Conservation (phyloP, 805 yeast species). For the Candida incommunis region DNA sequence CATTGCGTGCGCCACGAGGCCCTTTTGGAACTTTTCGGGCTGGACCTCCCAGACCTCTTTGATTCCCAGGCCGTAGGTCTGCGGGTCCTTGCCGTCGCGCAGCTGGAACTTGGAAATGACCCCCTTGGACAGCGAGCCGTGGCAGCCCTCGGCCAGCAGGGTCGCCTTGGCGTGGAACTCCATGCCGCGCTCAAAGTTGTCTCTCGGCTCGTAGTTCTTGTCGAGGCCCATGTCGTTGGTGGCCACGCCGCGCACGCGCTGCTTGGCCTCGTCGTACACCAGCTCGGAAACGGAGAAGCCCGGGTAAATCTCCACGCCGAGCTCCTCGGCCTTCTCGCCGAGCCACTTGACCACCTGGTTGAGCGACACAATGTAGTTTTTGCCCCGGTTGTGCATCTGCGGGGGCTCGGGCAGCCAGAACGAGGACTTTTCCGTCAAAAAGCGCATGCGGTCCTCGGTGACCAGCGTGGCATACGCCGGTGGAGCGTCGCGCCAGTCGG, state of each 20-base stretch:
- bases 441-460: conserved; percentile 58
- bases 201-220: conserved; percentile 62
- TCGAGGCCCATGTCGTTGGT: conserved; percentile 86
- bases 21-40: conserved; percentile 66
- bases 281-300: conserved; percentile 77
- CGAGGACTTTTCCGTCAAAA: conserved; percentile 43
- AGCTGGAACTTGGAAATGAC: conserved; percentile 55
- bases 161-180: conserved; percentile 87
- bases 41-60: conserved; percentile 96
- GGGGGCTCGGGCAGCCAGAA: conserved; percentile 87
- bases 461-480: conserved; percentile 61
- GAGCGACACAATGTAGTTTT: conserved; percentile 74
- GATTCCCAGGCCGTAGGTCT: conserved; percentile 90
- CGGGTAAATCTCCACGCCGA: conserved; percentile 90
- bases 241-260: conserved; percentile 78
- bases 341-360: conserved; percentile 69
- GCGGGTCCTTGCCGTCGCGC: conserved; percentile 50
- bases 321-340: conserved; percentile 77
- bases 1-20: conserved; percentile 72
- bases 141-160: conserved; percentile 95
- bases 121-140: conserved; percentile 79
- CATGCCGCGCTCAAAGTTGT: conserved; percentile 89
- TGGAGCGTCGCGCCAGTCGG: conserved; percentile 34
- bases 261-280: conserved; percentile 40
- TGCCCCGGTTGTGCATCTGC: conserved; percentile 66